Percentiles rank a stretch among this genome's conserved stretches.
These are phyloP conservation scores for Calocybe indica DNA, from an alignment of 768 basidiomycete genomes.

Conservation along the genomic window DNA sequence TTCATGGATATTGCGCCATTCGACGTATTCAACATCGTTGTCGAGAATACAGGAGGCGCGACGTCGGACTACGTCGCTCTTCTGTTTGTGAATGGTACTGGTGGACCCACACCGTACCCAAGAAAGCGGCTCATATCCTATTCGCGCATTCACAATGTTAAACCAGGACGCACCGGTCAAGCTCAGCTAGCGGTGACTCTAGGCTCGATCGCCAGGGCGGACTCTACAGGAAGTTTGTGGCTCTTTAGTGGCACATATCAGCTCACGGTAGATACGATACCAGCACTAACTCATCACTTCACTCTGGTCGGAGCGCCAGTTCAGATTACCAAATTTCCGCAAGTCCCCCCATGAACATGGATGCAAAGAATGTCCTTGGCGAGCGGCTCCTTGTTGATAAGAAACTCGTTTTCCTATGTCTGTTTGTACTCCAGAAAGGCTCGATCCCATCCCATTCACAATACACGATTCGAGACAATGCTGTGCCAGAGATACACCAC, in stretches of 20 bases:
- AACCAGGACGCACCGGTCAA: slow-evolving; percentile 15
- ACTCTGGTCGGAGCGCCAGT: slow-evolving; percentile 33
- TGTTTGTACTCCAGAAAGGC: too few species aligned
- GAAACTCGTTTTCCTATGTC: too few species aligned
- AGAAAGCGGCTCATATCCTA: slow-evolving; percentile 48
- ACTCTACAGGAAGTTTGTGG: slow-evolving; percentile 37
- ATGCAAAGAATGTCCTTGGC: too few species aligned
- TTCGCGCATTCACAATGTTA: slow-evolving; percentile 27
- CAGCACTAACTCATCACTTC: slow-evolving; percentile 33
- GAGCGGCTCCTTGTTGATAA: too few species aligned
- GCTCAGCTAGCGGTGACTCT: slow-evolving; percentile 37
- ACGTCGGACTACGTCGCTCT: slow-evolving; percentile 52
- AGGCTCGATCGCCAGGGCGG: slow-evolving; percentile 43
- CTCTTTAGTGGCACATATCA: slow-evolving; percentile 40
- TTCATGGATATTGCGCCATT: slow-evolving; percentile 39
- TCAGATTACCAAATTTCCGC: slow-evolving; percentile 37
- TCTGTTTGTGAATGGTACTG: slow-evolving; percentile 41
- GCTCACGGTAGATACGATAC: slow-evolving; percentile 35
- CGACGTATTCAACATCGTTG: slow-evolving; percentile 39
- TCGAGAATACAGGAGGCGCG: slow-evolving; percentile 42
- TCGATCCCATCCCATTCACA: too few species aligned
- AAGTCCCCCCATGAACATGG: slow-evolving; percentile 3
- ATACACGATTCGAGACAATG: too few species aligned
- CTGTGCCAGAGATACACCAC: too few species aligned
- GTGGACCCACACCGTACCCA: slow-evolving; percentile 46